These are phyloP conservation scores for Penicillium alfredii DNA, from an alignment of 495 filamentous ascomycete species.

Conservation along the genomic window DNA sequence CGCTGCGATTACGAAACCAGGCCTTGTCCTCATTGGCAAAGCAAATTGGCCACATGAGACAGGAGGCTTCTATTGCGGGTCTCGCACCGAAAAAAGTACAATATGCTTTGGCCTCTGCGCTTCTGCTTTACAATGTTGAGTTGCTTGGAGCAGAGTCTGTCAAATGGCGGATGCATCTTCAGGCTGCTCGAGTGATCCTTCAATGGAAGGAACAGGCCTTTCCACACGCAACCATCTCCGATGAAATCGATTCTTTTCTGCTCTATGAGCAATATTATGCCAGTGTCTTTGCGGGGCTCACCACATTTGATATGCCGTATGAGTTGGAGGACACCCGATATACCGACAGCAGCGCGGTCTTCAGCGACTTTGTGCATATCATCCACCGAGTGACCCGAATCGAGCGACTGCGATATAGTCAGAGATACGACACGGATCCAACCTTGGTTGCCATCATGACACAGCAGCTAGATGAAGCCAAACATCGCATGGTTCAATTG, in stretches of 20 bases:
- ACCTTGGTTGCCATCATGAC: background rate
- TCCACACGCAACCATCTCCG: background rate
- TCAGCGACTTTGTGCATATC: constrained; percentile 18
- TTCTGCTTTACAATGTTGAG: constrained; percentile 21
- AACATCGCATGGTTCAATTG: background rate
- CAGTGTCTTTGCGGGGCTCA: constrained; percentile 17
- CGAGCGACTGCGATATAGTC: constrained; percentile 10
- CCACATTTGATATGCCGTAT: constrained; percentile 11
- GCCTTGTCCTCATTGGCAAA: constrained; percentile 4
- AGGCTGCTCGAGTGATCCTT: constrained; percentile 15
- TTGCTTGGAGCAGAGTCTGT: constrained; percentile 11
- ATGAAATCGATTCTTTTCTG: constrained; percentile 14
- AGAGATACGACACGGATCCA: background rate
- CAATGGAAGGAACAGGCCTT: constrained; percentile 13
- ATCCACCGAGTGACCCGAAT: constrained; percentile 15
- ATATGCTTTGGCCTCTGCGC: constrained; percentile 11
- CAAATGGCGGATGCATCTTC: constrained; percentile 19
- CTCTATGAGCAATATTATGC: constrained; percentile 22
- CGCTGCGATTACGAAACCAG: constrained; percentile 1
- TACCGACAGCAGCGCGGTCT: constrained; percentile 15
- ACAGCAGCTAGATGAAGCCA: constrained; percentile 1
- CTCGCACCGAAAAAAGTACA: constrained; percentile 1
- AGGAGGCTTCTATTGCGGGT: background rate
- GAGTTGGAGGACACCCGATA: constrained; percentile 6
- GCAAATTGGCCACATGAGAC: constrained; percentile 4